Evolutionary conservation across 768 basidiomycete genomes (phyloP).

Genomic region (Mycena vulgaris): DNA sequence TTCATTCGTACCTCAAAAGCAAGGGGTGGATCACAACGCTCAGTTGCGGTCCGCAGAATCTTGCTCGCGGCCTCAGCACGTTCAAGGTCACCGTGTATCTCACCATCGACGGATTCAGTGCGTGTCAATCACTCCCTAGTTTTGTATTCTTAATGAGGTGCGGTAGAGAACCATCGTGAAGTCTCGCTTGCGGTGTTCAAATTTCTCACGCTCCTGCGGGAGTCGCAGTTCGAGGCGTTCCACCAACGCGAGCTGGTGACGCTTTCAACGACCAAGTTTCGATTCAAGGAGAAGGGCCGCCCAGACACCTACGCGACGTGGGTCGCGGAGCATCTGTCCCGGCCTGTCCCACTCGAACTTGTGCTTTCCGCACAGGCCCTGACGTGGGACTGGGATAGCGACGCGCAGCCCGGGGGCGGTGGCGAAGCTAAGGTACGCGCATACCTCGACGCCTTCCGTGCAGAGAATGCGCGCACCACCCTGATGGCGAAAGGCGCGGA

Average conservation of each 20-base stretch:
- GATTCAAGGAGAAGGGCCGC: conserved; percentile 87
- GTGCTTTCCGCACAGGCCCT: conserved; percentile 81
- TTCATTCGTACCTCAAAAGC: conserved; percentile 91
- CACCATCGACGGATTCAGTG: conserved; percentile 90
- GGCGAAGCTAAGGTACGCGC: conserved; percentile 70
- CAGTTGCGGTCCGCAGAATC: conserved; percentile 75
- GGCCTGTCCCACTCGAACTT: conserved; percentile 86
- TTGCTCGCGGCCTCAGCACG: conserved; percentile 89
- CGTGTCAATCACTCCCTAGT: conserved; percentile 47
- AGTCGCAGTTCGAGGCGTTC: conserved; percentile 72
- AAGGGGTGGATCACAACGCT: conserved; percentile 90
- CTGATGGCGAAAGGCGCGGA: conserved; percentile 86
- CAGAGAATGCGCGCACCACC: conserved; percentile 76
- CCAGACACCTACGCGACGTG: conserved; percentile 87
- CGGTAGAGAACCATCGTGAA: conserved; percentile 79
- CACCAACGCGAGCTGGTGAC: conserved; percentile 83
- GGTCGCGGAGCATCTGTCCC: conserved; percentile 81
- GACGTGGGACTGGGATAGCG: conserved; percentile 80
- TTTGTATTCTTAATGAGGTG: conserved; percentile 14
- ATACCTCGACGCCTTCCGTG: conserved; percentile 71
- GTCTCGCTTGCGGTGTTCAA: conserved; percentile 82
- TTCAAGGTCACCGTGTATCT: conserved; percentile 88
- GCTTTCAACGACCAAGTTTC: conserved; percentile 83
- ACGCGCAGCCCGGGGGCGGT: conserved; percentile 50
- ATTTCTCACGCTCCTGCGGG: conserved; percentile 80